These are phyloP conservation scores for Pestalotiopsis sp. DNA, from an alignment of 2,329 filamentous ascomycete species.

Conservation along the genomic window DNA sequence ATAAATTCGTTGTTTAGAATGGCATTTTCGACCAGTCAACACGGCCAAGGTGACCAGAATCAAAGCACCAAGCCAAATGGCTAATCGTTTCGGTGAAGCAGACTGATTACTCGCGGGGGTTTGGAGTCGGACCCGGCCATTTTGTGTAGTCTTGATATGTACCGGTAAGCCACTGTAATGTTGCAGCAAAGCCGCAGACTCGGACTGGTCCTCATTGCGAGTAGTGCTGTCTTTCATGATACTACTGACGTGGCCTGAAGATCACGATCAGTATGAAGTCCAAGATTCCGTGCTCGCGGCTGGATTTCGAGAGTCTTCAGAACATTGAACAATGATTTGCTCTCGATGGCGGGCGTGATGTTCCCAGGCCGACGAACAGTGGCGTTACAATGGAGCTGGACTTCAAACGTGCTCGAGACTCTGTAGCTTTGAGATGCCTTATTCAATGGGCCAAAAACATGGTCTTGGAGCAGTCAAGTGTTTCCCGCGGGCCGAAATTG, in stretches of 20 bases:
- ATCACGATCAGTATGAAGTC: background rate
- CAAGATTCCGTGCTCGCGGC: too few species aligned
- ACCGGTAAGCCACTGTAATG: background rate
- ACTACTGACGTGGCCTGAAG: background rate
- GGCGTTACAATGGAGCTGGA: too few species aligned
- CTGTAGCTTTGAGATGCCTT: too few species aligned
- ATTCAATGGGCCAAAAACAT: too few species aligned
- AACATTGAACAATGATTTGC: too few species aligned
- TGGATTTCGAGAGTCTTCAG: too few species aligned
- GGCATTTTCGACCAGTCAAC: background rate
- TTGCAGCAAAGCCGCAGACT: background rate
- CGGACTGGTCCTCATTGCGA: background rate
- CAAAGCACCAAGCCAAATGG: background rate
- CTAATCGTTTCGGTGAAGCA: background rate
- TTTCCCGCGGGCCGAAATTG: too few species aligned
- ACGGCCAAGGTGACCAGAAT: background rate
- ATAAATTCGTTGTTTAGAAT: background rate
- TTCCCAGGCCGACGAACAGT: too few species aligned
- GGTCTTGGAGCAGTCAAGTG: too few species aligned
- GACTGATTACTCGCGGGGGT: too few species aligned
- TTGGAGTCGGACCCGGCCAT: background rate
- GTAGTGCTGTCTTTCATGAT: background rate
- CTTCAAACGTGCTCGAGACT: too few species aligned
- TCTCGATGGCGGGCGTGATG: too few species aligned
- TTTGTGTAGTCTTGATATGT: background rate